These are phyloP conservation scores for Nigrospora sphaerica DNA, from an alignment of 2,329 filamentous ascomycete species.

Conservation along the genomic window DNA sequence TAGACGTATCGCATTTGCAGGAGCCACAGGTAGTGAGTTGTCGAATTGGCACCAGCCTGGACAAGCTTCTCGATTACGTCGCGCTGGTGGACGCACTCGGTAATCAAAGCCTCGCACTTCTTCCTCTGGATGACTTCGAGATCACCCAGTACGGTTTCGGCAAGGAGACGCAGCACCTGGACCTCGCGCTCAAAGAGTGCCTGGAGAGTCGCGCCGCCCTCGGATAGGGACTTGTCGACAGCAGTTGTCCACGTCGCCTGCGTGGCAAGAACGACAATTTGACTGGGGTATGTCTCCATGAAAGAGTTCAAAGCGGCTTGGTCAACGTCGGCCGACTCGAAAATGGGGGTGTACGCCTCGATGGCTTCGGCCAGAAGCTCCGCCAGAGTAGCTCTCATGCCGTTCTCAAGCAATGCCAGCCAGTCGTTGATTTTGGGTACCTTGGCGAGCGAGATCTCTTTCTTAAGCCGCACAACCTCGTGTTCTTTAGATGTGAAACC, in stretches of 20 bases:
- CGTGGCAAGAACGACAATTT: conserved; percentile 90
- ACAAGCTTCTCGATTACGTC: conserved; percentile 87
- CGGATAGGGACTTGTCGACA: conserved; percentile 69
- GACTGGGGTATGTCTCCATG: conserved; percentile 78
- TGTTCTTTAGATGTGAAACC: conserved; percentile 95
- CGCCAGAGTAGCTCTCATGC: conserved; percentile 90
- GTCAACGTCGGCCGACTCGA: conserved; percentile 65
- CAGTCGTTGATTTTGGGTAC: conserved; percentile 98
- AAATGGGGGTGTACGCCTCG: conserved; percentile 72
- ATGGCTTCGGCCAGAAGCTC: conserved; percentile 85
- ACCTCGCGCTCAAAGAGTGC: conserved; percentile 76
- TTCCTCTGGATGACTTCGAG: conserved; percentile 81
- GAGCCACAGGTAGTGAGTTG: conserved; percentile 85
- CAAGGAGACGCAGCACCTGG: conserved; percentile 76
- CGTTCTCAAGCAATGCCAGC: conserved; percentile 85
- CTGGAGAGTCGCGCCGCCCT: conserved; percentile 63
- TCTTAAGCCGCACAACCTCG: conserved; percentile 80
- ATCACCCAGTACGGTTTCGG: conserved; percentile 83
- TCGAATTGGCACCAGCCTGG: conserved; percentile 62
- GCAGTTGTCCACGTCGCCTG: conserved; percentile 90
- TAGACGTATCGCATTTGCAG: conserved; percentile 97
- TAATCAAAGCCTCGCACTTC: conserved; percentile 98
- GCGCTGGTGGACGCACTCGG: conserved; percentile 95
- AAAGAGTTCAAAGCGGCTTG: conserved; percentile 67
- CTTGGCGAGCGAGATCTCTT: conserved; percentile 85